Evolutionary conservation across 257 asterid genomes (phyloP).

Genomic region (Avicennia marina): DNA sequence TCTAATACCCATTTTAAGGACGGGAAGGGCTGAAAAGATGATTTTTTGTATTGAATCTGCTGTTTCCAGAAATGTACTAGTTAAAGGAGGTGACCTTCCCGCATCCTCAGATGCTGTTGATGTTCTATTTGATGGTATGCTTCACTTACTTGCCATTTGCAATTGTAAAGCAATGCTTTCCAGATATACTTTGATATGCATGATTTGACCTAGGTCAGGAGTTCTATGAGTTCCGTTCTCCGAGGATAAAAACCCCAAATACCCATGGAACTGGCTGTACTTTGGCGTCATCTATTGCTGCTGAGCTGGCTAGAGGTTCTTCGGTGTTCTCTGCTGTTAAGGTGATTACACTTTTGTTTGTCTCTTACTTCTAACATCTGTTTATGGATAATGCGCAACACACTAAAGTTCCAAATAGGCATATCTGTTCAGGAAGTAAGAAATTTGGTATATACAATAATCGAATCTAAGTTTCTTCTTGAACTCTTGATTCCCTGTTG

Average conservation of each 20-base stretch:
- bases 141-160: conserved; percentile 13
- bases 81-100: conserved; percentile 95
- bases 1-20: too few relatives aligned
- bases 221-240: conserved; percentile 62
- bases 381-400: conserved; percentile 7
- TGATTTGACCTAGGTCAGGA: conserved; percentile 53
- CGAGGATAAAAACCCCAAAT: conserved; percentile 64
- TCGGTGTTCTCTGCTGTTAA: conserved; percentile 69
- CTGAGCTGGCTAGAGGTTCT: conserved; percentile 89
- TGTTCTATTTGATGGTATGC: conserved; percentile 86
- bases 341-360: conserved; percentile 36
- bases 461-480: too few relatives aligned
- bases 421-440: too few relatives aligned
- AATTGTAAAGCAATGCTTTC: conserved; percentile 11
- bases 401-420: conserved; percentile 1
- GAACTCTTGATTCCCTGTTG: too few relatives aligned
- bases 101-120: conserved; percentile 79
- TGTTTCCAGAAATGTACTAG: conserved; percentile 71
- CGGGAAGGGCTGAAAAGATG: too few relatives aligned
- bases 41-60: too few relatives aligned
- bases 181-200: neutral
- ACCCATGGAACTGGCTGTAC: conserved; percentile 99
- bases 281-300: conserved; percentile 86
- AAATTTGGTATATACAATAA: too few relatives aligned
- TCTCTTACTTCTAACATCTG: conserved; percentile 1